A percentile compares a stretch with the other conserved stretches of the same genome.
Evolutionary conservation across 306 rosid species (phyloP).

Genomic region (Echinosophora koreensis): DNA sequence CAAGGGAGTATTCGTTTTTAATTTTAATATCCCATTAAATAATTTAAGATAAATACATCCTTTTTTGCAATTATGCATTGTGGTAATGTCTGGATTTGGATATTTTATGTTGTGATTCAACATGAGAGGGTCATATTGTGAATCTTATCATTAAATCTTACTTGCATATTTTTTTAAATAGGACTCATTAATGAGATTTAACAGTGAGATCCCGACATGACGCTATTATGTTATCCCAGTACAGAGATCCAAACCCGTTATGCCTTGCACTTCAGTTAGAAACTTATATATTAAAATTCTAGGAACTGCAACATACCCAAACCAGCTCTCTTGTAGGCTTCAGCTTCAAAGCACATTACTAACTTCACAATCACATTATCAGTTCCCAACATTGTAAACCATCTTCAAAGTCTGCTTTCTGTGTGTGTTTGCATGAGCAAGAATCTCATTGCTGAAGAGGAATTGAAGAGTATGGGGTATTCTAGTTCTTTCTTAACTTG

Average conservation of each 20-base stretch:
- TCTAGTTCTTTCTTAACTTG: slow-evolving; percentile 39
- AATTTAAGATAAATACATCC: too few relatives aligned
- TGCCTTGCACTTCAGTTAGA: background rate
- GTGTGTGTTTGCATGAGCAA: slow-evolving; percentile 13
- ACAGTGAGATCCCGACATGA: too few relatives aligned
- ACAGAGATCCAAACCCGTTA: too few relatives aligned
- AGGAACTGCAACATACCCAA: slow-evolving; percentile 35
- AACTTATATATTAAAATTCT: slow-evolving; percentile 39
- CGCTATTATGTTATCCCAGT: too few relatives aligned
- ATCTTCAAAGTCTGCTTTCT: slow-evolving; percentile 16
- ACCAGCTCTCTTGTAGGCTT: slow-evolving; percentile 12
- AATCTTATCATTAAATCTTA: too few relatives aligned
- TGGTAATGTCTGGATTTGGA: too few relatives aligned
- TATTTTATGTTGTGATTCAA: too few relatives aligned
- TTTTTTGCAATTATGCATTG: background rate
- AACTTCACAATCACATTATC: slow-evolving; percentile 4
- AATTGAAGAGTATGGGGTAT: slow-evolving; percentile 44
- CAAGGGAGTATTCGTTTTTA: too few relatives aligned
- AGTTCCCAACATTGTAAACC: slow-evolving; percentile 15
- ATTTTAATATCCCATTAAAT: too few relatives aligned
- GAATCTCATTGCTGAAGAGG: slow-evolving; percentile 33
- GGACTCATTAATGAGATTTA: too few relatives aligned
- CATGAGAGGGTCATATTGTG: too few relatives aligned
- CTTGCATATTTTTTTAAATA: too few relatives aligned
- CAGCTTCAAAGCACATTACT: slow-evolving; percentile 29